These are phyloP conservation scores for Parmelia sp. DNA, from an alignment of 495 filamentous ascomycete species.

Conservation along the genomic window DNA sequence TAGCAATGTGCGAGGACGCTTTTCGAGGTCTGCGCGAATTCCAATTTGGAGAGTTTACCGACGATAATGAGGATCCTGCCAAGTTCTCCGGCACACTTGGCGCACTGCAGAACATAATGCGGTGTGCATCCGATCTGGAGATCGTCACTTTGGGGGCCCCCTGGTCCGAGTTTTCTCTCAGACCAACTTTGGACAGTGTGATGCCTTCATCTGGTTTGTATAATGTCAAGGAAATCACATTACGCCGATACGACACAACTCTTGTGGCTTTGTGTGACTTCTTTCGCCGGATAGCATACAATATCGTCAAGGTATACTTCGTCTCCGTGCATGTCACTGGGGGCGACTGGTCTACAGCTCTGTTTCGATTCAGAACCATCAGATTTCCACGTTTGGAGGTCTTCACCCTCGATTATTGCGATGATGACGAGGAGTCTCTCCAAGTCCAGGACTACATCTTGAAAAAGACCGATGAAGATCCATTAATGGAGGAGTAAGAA, in stretches of 20 bases:
- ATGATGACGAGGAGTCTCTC: not conserved
- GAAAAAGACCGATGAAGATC: not conserved
- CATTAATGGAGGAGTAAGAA: not conserved
- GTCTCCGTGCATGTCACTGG: not conserved
- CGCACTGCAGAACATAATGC: not conserved
- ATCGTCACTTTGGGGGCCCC: not conserved
- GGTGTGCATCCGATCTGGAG: not conserved
- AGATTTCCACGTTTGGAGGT: not conserved
- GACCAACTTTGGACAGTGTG: not conserved
- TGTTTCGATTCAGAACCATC: not conserved
- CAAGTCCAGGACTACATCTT: not conserved
- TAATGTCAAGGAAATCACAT: not conserved
- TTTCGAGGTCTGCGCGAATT: not conserved
- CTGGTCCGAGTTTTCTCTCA: not conserved
- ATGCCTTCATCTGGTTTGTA: not conserved
- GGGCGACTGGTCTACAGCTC: not conserved
- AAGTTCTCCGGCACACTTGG: too few species aligned
- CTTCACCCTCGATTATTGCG: not conserved
- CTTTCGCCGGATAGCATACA: not conserved
- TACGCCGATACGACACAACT: not conserved
- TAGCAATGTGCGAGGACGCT: not conserved
- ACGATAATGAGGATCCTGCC: not conserved
- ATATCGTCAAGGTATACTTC: not conserved
- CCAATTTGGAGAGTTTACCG: not conserved
- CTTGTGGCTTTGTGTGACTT: not conserved